Base-by-base conservation (phyloP, 495 filamentous ascomycete genomes). In the Penicilliopsis zonata region DNA sequence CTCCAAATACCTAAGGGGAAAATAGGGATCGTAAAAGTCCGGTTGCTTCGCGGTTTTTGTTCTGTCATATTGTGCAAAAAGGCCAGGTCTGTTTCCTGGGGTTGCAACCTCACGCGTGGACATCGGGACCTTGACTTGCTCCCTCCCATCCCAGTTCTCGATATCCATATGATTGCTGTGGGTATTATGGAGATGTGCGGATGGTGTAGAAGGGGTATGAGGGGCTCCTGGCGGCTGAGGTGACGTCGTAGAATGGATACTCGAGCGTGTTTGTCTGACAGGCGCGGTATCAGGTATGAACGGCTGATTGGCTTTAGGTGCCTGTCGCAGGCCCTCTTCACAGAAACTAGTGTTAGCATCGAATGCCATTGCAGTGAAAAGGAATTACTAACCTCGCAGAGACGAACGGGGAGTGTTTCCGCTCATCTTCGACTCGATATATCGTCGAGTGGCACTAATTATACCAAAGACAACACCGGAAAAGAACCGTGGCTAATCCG, bases 321-420 rank as follows among this genome's bases (percentile, higher is more conserved):
- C 59, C 42, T 63, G 58, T 38, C 62, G 62, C 39, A 66, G 34
- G 28, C 62, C 62, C 50, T 66, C 62, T 66, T 39, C 17, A 13
- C n/a, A 28, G 17, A 7, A 5, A 31, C 50, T 28, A 59, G 42
- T 26, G 41, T 24, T 9, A 23, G 21, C 9, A 2, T 2, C 12
- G 2, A 19, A 14, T 0, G 8, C 3, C n/a, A 9, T 13, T 29
- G 22, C 5, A 28, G 27, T 23, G 21, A 10, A 23, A 23, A 17
- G 26, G 16, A 15, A 25, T 7, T 5, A 13, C 5, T 34, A 37
- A 43, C 53, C 39, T 44, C 53, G 43, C 21, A 50, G 27, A 21
- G 47, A 51, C 17, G 53, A 49, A 21, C 53, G 46, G 14, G 44
- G 42, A 18, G 47, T 50, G 27, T 37, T 43, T 28, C 32, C 30